Conservation (phyloP, 352 stramenopile species). For the Phytophthora syringae region DNA sequence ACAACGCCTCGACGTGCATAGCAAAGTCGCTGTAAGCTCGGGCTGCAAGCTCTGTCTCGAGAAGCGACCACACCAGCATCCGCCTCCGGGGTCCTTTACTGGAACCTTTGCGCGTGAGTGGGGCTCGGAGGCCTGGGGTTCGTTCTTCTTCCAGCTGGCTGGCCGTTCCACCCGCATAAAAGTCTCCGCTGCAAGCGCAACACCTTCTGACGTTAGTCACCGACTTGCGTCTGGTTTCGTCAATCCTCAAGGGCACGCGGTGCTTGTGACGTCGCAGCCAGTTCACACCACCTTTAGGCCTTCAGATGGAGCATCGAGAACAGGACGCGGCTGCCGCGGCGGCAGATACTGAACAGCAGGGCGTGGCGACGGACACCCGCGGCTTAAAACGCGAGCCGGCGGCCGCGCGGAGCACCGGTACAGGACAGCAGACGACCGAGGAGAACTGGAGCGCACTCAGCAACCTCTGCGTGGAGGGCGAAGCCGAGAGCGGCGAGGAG, state of each 20-base stretch:
- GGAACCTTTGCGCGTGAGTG: constrained; percentile 6
- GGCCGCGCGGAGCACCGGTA: not conserved
- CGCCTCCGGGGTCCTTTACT: constrained; percentile 25
- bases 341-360: constrained; percentile 18
- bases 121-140: too few species aligned
- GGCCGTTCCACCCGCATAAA: constrained; percentile 18
- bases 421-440: constrained; percentile 20
- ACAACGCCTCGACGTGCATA: constrained; percentile 36
- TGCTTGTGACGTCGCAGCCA: constrained; percentile 18
- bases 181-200: not conserved
- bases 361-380: not conserved
- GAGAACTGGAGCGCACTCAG: constrained; percentile 51
- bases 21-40: constrained; percentile 29
- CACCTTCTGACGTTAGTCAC: constrained; percentile 31
- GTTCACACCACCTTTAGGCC: constrained; percentile 25
- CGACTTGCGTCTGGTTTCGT: constrained; percentile 25
- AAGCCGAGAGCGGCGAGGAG: constrained; percentile 23
- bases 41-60: not conserved
- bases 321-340: constrained; percentile 1
- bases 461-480: constrained; percentile 41
- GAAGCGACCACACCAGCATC: constrained; percentile 7
- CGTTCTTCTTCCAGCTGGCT: constrained; percentile 27
- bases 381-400: constrained; percentile 19
- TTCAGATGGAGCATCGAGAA: constrained; percentile 21
- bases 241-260: constrained; percentile 20